Base-by-base conservation (phyloP, 108 stramenopile species). In the Craspedostauros australis region DNA sequence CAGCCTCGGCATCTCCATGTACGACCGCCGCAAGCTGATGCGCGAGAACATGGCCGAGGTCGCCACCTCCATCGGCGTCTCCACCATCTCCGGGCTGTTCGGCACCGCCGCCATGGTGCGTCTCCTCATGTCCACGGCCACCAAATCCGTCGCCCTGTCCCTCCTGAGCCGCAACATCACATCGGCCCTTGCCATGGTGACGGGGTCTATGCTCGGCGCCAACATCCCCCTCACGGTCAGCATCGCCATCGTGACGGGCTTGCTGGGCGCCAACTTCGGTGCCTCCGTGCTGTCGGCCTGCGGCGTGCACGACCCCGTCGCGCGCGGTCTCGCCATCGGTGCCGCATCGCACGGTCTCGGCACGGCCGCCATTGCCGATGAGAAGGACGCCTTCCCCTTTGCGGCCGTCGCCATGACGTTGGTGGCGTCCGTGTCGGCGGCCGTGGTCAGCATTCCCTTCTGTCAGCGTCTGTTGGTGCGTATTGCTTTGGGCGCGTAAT, bases 331-430 rank as follows among this genome's bases (percentile, higher is more conserved):
- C 14, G 85, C 87, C 1, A 89, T 93, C 33, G 95, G 95, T 12
- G 84, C 86, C n/a, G 84, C 90, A 9, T 88, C 91, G n/a, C 95
- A 94, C 56, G 92, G 92, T 2, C 56, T 96, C 16, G 95, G 95
- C 15, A 93, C 92, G 1, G 95, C 92, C 18, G 86, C 86, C 8
- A 75, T 96, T 62, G 79, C 78, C 21, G 77, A 86, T 38, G 95
- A 95, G 67, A 70, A 87, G 46, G 90, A 90, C 38, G 90, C 95
- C 11, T 94, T 95, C 56, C 90, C 95, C 0, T 94, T 96, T 53
- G 82, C 92, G n/a, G 95, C 92, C 7, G 88, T 96, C 54, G 68
- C 77, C 36, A 93, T 96, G 92, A 91, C 91, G 20, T 52, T 89
- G 56, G 85, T 83, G 11, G 87, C 82, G 34, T 68, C 72, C 12